Conservation (phyloP, 2,329 filamentous ascomycete species). For the Sphaerulina vaccinii region DNA sequence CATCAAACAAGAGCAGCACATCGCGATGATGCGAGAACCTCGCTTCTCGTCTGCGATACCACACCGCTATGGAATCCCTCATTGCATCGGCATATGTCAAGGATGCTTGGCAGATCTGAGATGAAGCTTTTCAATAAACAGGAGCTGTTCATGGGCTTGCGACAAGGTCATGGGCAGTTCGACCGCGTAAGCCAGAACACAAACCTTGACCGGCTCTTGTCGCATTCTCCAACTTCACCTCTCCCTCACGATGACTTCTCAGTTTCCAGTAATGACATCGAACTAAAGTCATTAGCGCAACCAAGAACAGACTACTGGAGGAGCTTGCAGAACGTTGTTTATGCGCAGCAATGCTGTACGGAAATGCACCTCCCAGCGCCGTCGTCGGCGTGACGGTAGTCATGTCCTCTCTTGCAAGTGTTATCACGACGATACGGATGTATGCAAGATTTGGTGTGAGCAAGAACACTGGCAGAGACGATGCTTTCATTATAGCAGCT, state of each 20-base stretch:
- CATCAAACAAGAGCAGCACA: too few species aligned
- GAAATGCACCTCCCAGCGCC: not conserved
- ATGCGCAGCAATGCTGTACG: not conserved
- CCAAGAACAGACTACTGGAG: not conserved
- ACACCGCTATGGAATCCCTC: too few species aligned
- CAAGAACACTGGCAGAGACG: slow-evolving; percentile 16
- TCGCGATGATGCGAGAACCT: too few species aligned
- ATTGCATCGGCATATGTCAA: too few species aligned
- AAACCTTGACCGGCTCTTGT: not conserved
- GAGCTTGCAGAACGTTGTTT: not conserved
- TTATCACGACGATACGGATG: slow-evolving; percentile 22
- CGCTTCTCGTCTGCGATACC: too few species aligned
- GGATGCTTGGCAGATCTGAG: too few species aligned
- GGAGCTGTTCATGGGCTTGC: not conserved
- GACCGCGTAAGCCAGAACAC: not conserved
- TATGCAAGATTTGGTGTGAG: slow-evolving; percentile 15
- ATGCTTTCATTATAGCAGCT: slow-evolving; percentile 11
- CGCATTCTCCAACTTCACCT: not conserved
- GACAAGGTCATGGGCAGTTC: not conserved
- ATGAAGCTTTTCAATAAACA: too few species aligned
- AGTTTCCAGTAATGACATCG: not conserved
- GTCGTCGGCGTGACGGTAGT: slow-evolving; percentile 24
- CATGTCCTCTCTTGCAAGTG: slow-evolving; percentile 25
- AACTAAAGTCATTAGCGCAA: not conserved
- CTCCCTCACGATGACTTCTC: not conserved